These are phyloP conservation scores for Fomitopsis betulina DNA, from an alignment of 1,284 basidiomycete species.

Conservation along the genomic window DNA sequence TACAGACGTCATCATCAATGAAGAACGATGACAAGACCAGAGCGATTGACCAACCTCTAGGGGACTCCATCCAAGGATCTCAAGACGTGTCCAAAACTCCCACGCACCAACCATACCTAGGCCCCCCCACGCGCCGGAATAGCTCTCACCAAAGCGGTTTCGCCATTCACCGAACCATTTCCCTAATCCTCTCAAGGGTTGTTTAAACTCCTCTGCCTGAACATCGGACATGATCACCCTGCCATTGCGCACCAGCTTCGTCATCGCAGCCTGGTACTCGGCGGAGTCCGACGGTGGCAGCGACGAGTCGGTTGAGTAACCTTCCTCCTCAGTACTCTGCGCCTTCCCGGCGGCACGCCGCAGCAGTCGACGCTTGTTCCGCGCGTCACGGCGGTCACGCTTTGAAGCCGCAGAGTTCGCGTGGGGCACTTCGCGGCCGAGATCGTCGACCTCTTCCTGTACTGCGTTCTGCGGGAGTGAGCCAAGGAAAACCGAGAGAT, in stretches of 20 bases:
- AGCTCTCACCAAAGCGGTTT: slow-evolving; percentile 73
- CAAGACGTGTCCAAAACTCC: slow-evolving; percentile 93
- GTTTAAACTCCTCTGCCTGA: slow-evolving; percentile 78
- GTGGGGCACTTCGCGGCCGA: slow-evolving; percentile 50
- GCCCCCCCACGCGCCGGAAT: slow-evolving; percentile 86
- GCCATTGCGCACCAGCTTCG: slow-evolving; percentile 48
- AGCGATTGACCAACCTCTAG: slow-evolving; percentile 54
- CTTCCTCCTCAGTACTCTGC: slow-evolving; percentile 59
- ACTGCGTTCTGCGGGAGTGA: slow-evolving; percentile 34
- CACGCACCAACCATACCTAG: slow-evolving; percentile 87
- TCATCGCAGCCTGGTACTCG: slow-evolving; percentile 68
- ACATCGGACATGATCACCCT: slow-evolving; percentile 77
- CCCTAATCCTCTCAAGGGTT: slow-evolving; percentile 72
- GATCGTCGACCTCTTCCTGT: slow-evolving; percentile 56
- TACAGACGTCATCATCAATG: slow-evolving; percentile 19
- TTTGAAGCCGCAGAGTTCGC: slow-evolving; percentile 42
- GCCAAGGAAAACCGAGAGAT: slow-evolving; percentile 74
- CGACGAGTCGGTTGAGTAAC: slow-evolving; percentile 82
- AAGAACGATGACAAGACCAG: not conserved
- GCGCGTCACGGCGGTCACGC: slow-evolving; percentile 51
- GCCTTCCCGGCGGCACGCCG: slow-evolving; percentile 31
- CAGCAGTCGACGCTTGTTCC: slow-evolving; percentile 41
- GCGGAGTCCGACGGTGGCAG: slow-evolving; percentile 60
- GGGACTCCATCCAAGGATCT: slow-evolving; percentile 86
- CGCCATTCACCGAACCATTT: slow-evolving; percentile 82